Base-by-base conservation (phyloP, 768 basidiomycete genomes). In the Crassisporium funariophilum region DNA sequence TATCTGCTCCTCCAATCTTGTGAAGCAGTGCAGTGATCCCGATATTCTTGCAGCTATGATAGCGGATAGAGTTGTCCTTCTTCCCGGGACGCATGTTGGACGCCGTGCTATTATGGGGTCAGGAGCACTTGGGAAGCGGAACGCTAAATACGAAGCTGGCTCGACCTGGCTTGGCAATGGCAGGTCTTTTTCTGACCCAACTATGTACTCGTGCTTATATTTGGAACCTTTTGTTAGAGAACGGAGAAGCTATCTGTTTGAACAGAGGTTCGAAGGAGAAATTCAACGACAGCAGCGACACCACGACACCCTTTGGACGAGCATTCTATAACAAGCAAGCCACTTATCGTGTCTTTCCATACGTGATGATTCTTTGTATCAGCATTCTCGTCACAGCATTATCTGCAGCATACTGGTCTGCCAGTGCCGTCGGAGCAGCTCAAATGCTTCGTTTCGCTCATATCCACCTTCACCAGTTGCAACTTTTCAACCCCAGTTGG, bases 111-210 rank as follows among this genome's bases (percentile, higher is more conserved):
- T 76, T 12, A 75, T 76, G 72, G 76, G 74, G 12, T 71, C 76
- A 4, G 76, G 76, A n/a, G 65, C 76, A 2, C 62, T 76, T 19
- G 69, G 69, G n/a, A 70, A 68, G 55, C 66, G 76, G 12, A 60
- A 70, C 34, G 62, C 64, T 1, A 59, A 55, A 4, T 77, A 77
- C 45, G 66, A 60, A 29, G 71, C 73, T 46, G 71, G 73, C 8
- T 73, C 74, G 6, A 72, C 68, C 2, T 77, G 74, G 76, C 70
- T 77, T 49, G 76, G 76, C 13, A 69, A 69, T 53, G 72, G 72
- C 72, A 47, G 24, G 64, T 53, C n/a, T 11, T 27, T 25, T 23
- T 20, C 15, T 19, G 27, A 12, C 15, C 5, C 8, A 7, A 21
- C 3, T 13, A 41, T 8, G 20, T 33, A 12, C 16, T 19, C 9